These are phyloP conservation scores for Yarrowia sp. DNA, from an alignment of 805 yeast genomes.

Conservation along the genomic window DNA sequence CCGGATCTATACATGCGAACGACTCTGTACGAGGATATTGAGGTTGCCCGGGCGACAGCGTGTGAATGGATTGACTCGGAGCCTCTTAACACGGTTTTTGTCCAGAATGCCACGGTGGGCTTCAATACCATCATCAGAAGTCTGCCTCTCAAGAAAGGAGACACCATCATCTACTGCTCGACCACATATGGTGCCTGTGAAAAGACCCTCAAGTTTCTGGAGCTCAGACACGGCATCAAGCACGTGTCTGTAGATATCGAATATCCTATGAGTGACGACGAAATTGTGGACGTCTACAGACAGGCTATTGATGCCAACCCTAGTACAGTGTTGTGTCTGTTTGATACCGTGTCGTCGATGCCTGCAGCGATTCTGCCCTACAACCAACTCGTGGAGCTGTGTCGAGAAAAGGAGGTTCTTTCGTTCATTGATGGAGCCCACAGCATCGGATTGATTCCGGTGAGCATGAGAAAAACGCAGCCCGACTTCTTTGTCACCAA, in stretches of 20 bases:
- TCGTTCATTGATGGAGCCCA: slow-evolving; percentile 75
- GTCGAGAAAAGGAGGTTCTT: slow-evolving; percentile 47
- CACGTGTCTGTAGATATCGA: slow-evolving; percentile 41
- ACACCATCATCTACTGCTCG: slow-evolving; percentile 48
- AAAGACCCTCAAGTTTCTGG: slow-evolving; percentile 43
- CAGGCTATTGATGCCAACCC: slow-evolving; percentile 34
- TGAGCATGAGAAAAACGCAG: slow-evolving; percentile 34
- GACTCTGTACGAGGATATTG: slow-evolving; percentile 36
- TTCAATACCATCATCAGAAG: slow-evolving; percentile 56
- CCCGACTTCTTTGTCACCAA: slow-evolving; percentile 65
- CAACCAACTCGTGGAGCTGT: slow-evolving; percentile 45
- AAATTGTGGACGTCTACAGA: slow-evolving; percentile 39
- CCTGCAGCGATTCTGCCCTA: slow-evolving; percentile 64
- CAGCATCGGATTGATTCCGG: slow-evolving; percentile 47
- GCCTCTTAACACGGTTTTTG: slow-evolving; percentile 49
- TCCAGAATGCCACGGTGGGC: slow-evolving; percentile 59
- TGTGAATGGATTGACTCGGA: slow-evolving; percentile 49
- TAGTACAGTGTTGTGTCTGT: slow-evolving; percentile 43
- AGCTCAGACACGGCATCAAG: slow-evolving; percentile 37
- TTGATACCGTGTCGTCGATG: slow-evolving; percentile 58
- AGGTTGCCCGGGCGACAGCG: slow-evolving; percentile 39
- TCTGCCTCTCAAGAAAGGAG: slow-evolving; percentile 50
- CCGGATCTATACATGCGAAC: slow-evolving; percentile 49
- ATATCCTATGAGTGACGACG: slow-evolving; percentile 47
- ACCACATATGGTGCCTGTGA: slow-evolving; percentile 55